Evolutionary conservation across 2,329 filamentous ascomycete species (phyloP).

Genomic region (Cryphonectria japonica): DNA sequence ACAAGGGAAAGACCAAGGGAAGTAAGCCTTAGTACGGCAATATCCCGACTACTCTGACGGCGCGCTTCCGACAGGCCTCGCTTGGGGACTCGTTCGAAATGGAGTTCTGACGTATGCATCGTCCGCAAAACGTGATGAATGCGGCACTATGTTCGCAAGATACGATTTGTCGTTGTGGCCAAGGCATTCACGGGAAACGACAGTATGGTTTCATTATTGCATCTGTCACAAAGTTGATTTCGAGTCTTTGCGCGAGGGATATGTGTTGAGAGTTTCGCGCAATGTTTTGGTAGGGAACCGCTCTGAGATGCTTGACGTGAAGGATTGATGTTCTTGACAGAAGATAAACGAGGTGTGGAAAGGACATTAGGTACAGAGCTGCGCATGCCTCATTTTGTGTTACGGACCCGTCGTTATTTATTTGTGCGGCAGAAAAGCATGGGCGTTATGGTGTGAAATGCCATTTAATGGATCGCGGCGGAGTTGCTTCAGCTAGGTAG

Average conservation of each 20-base stretch:
- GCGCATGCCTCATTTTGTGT: neutral
- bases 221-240: neutral
- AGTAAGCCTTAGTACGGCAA: conserved; percentile 28
- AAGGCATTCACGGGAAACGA: neutral
- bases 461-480: neutral
- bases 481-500: neutral
- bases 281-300: neutral
- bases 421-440: conserved; percentile 19
- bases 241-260: neutral
- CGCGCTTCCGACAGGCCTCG: conserved; percentile 23
- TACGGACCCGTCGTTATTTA: neutral
- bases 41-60: conserved; percentile 19
- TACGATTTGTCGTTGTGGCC: neutral
- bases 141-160: neutral
- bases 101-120: conserved; percentile 16
- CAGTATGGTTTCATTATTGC: neutral
- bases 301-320: neutral
- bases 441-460: conserved; percentile 21
- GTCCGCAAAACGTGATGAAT: neutral
- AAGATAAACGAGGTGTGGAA: neutral
- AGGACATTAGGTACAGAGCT: neutral
- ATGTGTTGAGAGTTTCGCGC: neutral
- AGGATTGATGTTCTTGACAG: neutral
- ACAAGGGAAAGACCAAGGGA: conserved; percentile 26
- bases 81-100: conserved; percentile 28